Conservation (phyloP, 306 rosid genomes). For the Geum urbanum region DNA sequence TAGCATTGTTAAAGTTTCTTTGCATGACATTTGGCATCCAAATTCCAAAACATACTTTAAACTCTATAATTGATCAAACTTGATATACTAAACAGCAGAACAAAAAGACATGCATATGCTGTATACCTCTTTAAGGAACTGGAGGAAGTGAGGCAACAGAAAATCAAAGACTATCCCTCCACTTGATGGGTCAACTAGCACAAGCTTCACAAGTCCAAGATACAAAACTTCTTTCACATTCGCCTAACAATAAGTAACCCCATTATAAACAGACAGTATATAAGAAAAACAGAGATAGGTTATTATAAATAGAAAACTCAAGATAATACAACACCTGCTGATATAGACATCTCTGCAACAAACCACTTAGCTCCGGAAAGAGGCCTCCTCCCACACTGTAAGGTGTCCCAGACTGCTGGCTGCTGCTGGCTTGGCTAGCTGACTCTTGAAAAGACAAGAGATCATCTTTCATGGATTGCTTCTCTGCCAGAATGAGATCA, state of each 20-base stretch:
- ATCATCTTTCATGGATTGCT: constrained; percentile 32
- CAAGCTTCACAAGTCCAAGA: constrained; percentile 40
- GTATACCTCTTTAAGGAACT: constrained; percentile 30
- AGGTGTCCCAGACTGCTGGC: constrained; percentile 35
- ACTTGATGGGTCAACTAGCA: constrained; percentile 33
- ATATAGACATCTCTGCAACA: constrained; percentile 41
- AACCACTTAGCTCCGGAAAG: constrained; percentile 42
- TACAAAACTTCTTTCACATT: constrained; percentile 38
- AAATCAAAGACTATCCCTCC: constrained; percentile 35
- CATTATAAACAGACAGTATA: background rate
- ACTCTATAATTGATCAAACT: background rate
- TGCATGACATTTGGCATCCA: background rate
- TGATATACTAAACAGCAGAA: background rate
- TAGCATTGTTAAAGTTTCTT: background rate
- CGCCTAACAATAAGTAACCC: constrained; percentile 22
- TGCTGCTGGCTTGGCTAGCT: constrained; percentile 42
- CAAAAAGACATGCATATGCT: background rate
- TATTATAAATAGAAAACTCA: background rate
- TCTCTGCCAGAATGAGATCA: constrained; percentile 35
- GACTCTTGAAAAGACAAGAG: constrained; percentile 35
- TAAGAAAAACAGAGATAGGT: background rate
- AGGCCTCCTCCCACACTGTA: constrained; percentile 22
- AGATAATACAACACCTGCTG: constrained; percentile 30
- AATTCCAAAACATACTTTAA: background rate
- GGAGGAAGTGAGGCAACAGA: constrained; percentile 41